Base-by-base conservation (phyloP, 2,329 filamentous ascomycete genomes). In the Verticillium dahliae region DNA sequence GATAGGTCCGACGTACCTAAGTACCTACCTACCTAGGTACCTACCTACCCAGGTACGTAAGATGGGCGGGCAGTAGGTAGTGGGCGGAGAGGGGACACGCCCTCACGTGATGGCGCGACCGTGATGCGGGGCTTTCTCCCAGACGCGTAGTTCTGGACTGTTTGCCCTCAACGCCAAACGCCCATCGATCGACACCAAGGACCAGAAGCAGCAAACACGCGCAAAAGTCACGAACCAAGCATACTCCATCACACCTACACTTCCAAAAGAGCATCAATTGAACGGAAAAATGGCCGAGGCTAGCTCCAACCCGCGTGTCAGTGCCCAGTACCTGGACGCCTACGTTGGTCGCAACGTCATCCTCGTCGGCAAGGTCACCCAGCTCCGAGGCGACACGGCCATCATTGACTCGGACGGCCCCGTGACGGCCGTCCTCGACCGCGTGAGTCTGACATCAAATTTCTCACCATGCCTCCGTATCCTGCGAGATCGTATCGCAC, bases 301-400 rank as follows among this genome's bases (percentile, higher is more conserved):
- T 69, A 87, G 80, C 63, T 81, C 82, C 33, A 85, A 92, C 57
- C 94, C 95, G 35, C 92, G 95, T 74, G 86, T 97, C 73, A 91
- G 90, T 57, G 90, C 90, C 60, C 78, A 83, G 50, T 90, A 94
- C 76, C 89, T 98, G 62, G 86, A 92, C 72, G 82, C 82, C 70
- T 96, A 93, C 78, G 81, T 87, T 67, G 81, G 82, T 67, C 84
- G 85, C 66, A 90, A 90, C 65, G 90, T 98, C 65, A 92, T 92
- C 69, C 81, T 98, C 61, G 82, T 96, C 5, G 95, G 95, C 69
- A 92, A 90, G 69, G 92, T 98, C 56, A 84, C 85, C 4, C 88
- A 95, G 69, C 81, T 98, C 31, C 88, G 88, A 59, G 93, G 93
- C 67, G 90, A 95, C 59, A 84, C 85, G 58, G 94, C 92, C 0